Conservation (phyloP, 2,329 filamentous ascomycete genomes). For the Colletotrichum sp. region DNA sequence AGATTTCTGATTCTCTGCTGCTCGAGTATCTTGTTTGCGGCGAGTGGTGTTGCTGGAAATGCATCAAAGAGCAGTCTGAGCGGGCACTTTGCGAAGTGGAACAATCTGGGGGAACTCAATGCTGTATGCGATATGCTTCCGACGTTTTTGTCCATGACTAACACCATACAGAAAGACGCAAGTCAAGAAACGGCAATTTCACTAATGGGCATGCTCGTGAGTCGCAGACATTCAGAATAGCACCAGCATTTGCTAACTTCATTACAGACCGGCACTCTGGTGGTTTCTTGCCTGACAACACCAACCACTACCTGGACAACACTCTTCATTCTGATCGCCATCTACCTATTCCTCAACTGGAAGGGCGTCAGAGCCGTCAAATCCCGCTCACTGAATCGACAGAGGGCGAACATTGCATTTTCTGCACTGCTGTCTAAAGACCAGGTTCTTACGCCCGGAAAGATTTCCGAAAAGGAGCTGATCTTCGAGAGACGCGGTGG, state of each 20-base stretch:
- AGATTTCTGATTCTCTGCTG: conserved; percentile 1
- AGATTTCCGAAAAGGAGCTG: not conserved
- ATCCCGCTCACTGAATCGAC: conserved; percentile 6
- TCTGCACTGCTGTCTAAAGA: not conserved
- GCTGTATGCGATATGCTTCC: not conserved
- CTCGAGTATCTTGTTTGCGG: conserved; percentile 7
- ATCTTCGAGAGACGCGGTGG: conserved; percentile 12
- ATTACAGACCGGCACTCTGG: not conserved
- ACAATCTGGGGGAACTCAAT: conserved; percentile 13
- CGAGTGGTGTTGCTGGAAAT: conserved; percentile 8
- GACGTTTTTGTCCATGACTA: fast-evolving
- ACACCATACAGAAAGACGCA: not conserved
- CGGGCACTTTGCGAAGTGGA: conserved; percentile 19
- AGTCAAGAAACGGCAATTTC: conserved; percentile 19
- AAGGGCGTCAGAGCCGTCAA: conserved; percentile 14
- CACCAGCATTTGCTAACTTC: not conserved
- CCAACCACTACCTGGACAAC: not conserved
- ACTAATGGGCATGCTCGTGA: conserved; percentile 15
- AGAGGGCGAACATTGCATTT: conserved; percentile 12
- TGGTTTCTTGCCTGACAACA: not conserved
- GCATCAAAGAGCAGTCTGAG: conserved; percentile 18
- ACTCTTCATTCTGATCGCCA: not conserved
- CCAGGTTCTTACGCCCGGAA: not conserved
- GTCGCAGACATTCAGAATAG: not conserved
- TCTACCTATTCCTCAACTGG: conserved; percentile 13